A percentile compares a stretch with the other conserved stretches of the same genome.
These are phyloP conservation scores for Xerocomus amazonicus DNA, from an alignment of 1,284 basidiomycete species.

Conservation along the genomic window DNA sequence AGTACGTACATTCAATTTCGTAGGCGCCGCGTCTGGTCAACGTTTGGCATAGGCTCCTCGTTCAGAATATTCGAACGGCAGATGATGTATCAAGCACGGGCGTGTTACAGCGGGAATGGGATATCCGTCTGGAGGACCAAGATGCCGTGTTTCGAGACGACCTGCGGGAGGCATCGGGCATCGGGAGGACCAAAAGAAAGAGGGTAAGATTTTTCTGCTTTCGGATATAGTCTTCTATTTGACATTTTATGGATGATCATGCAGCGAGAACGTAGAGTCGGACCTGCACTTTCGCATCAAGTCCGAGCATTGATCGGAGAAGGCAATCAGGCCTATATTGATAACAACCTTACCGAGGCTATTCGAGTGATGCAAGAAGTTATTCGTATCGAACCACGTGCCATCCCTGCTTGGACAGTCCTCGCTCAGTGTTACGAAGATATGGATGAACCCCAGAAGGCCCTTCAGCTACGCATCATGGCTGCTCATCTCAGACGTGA, in stretches of 20 bases:
- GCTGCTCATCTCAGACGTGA: conserved; percentile 86
- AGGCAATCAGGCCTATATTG: conserved; percentile 86
- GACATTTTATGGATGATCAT: background rate
- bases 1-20: conserved; percentile 14
- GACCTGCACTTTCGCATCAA: conserved; percentile 74
- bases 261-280: conserved; percentile 37
- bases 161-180: conserved; percentile 64
- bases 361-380: conserved; percentile 86
- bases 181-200: conserved; percentile 55
- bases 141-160: conserved; percentile 69
- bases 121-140: conserved; percentile 49
- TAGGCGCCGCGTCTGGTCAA: background rate
- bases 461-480: conserved; percentile 84
- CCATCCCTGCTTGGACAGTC: conserved; percentile 82
- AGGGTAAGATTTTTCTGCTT: conserved; percentile 31
- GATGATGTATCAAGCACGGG: conserved; percentile 23
- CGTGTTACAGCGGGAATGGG: conserved; percentile 29
- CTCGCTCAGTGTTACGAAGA: conserved; percentile 79
- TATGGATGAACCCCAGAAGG: conserved; percentile 63
- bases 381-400: conserved; percentile 88
- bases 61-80: conserved; percentile 27
- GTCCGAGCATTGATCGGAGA: conserved; percentile 80
- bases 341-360: conserved; percentile 64
- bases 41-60: conserved; percentile 17
- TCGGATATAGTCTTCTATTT: conserved; percentile 28